These are phyloP conservation scores for Metroxylon sagu DNA, from an alignment of 176 grass and related monocot genomes.

Conservation along the genomic window DNA sequence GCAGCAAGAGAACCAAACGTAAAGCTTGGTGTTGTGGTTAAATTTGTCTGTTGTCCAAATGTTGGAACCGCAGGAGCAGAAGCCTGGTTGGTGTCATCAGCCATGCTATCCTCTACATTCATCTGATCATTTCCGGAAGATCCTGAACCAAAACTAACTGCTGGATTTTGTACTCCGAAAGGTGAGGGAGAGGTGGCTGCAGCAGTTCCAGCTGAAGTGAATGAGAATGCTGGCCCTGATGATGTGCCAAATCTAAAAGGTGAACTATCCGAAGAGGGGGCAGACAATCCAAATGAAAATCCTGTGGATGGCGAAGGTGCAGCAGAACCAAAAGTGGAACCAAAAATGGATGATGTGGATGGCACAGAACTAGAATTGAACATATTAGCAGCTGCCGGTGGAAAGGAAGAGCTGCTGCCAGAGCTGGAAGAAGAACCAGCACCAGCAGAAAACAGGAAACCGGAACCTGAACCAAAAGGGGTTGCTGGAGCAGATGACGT, in stretches of 20 bases:
- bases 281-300: slow-evolving; percentile 1
- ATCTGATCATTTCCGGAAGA: slow-evolving; percentile 1
- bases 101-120: slow-evolving; percentile 19
- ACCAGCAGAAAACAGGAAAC: neutral
- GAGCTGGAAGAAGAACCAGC: neutral
- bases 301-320: neutral
- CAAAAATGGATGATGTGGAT: neutral
- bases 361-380: slow-evolving; percentile 1
- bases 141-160: slow-evolving; percentile 2
- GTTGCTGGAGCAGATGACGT: neutral
- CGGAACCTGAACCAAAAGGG: slow-evolving; percentile 5
- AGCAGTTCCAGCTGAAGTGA: neutral
- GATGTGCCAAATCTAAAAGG: slow-evolving; percentile 11
- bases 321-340: neutral
- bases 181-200: neutral
- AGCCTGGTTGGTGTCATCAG: slow-evolving; percentile 9
- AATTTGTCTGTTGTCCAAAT: slow-evolving; percentile 11
- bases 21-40: neutral
- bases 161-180: neutral
- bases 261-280: slow-evolving; percentile 1
- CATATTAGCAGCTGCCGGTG: neutral
- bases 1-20: neutral
- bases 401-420: neutral
- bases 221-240: slow-evolving; percentile 3
- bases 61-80: neutral